These are phyloP conservation scores for Zygosaccharomyces bailii DNA, from an alignment of 805 yeast genomes.

Conservation along the genomic window DNA sequence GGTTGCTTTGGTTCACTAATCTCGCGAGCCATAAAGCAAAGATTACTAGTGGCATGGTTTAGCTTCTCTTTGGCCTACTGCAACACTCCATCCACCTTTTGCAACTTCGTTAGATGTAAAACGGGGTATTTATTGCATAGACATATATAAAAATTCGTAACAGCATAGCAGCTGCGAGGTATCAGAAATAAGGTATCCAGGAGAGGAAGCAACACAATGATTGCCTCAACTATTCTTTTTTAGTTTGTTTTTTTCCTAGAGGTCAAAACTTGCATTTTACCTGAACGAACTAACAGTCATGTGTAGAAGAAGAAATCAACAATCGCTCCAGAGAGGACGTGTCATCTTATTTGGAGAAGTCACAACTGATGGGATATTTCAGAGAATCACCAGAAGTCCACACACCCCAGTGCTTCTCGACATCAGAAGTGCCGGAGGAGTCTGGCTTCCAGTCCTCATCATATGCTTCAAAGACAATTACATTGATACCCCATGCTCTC, in stretches of 20 bases:
- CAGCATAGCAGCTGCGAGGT: conserved; percentile 7
- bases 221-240: neutral
- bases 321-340: neutral
- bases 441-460: conserved; percentile 97
- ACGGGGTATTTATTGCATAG: conserved; percentile 6
- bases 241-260: neutral
- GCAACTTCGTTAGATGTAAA: neutral
- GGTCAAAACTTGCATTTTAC: neutral
- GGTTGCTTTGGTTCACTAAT: no score
- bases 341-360: conserved; percentile 34
- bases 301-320: conserved; percentile 1
- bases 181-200: neutral
- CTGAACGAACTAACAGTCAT: conserved; percentile 5
- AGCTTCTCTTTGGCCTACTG: no score
- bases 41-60: no score
- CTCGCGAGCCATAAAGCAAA: no score
- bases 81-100: no score
- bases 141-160: conserved; percentile 3
- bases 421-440: conserved; percentile 79
- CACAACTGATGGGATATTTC: conserved; percentile 49
- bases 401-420: conserved; percentile 95
- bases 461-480: conserved; percentile 88
- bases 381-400: conserved; percentile 50
- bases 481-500: conserved; percentile 94
- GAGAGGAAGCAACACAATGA: neutral